A percentile compares a stretch with the other conserved stretches of the same genome.
phyloP scores from a whole-genome alignment of 805 yeast species.

The Metschnikowia santaceciliae region DNA sequence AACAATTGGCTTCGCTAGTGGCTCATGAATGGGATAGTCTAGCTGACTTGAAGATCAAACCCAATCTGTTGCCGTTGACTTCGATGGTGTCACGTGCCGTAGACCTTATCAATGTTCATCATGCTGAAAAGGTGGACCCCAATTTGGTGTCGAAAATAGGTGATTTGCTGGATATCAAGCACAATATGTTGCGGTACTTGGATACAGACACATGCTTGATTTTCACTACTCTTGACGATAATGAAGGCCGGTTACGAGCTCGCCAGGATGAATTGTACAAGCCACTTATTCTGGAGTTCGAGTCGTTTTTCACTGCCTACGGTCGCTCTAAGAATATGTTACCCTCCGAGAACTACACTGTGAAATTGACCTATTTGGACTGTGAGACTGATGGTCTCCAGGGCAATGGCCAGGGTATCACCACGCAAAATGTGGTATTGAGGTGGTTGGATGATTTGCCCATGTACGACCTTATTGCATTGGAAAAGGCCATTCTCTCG shows the following conservation, averaged over 20 bases:
- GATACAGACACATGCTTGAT: conserved; percentile 94
- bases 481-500: conserved; percentile 84
- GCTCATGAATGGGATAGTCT: conserved; percentile 86
- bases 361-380: conserved; percentile 60
- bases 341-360: conserved; percentile 19
- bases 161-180: conserved; percentile 51
- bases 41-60: conserved; percentile 61
- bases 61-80: conserved; percentile 81
- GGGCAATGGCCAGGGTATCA: conserved; percentile 69
- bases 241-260: conserved; percentile 73
- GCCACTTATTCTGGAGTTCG: conserved; percentile 69
- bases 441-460: conserved; percentile 62
- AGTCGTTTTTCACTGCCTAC: conserved; percentile 48
- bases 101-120: conserved; percentile 49
- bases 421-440: conserved; percentile 57
- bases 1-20: conserved; percentile 65
- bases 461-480: conserved; percentile 76
- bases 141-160: conserved; percentile 56
- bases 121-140: conserved; percentile 39
- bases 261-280: conserved; percentile 77
- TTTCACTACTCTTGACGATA: conserved; percentile 75
- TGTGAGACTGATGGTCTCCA: conserved; percentile 76
- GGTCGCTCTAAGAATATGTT: conserved; percentile 26
- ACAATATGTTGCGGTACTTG: conserved; percentile 68
- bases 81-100: conserved; percentile 83